Evolutionary conservation across 2,329 filamentous ascomycete species (phyloP), one percentile per base, ranked within the genome.

Genomic region (Penicillium sp.): DNA sequence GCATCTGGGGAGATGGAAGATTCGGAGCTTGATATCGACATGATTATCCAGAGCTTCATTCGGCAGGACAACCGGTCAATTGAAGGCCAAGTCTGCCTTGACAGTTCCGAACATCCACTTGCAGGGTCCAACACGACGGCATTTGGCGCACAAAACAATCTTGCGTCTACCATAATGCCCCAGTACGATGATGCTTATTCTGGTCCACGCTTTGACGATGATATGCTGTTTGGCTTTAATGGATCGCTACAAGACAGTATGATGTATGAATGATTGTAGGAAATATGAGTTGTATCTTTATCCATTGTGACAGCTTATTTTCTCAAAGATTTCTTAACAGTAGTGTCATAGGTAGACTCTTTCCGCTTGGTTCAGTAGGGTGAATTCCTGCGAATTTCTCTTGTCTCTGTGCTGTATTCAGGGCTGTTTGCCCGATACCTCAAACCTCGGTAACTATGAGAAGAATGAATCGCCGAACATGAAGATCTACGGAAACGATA

Each of bases 31-130:
- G 76, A 79, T 49, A 75, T 79, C 22, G 75, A 78, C 52, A 74
- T 75, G 41, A 78, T 79, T 37, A 78, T 79, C 15, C 75, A 76
- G 60, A 78, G 76, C 60, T 78, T 79, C 52, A 75, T 76, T 37
- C 70, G 74, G 12, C 73, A 76, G 55, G 67, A 73, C 38, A 43
- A 58, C 49, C 60, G 50, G 55, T 22, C 39, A 17, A 14, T 8
- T n/a, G 62, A 64, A 15, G 53, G 48, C 1, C 62, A 59, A 12
- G 0, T n/a, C 12, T 43, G 38, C n/a, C 28, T 28, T 39, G 48
- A 60, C 10, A 15, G 22, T 17, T n/a, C 31, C 17, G 37, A 58
- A 17, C 41, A 35, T 41, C 10, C 22, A 5, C 35, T 51, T 42
- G 5, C 49, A 31, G 25, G 28, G 8, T 37, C 54, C 31, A 22